Percentiles rank a stretch among this genome's conserved stretches.
These are phyloP conservation scores for Suhomyces xylopsoci DNA, from an alignment of 805 yeast genomes.

Conservation along the genomic window DNA sequence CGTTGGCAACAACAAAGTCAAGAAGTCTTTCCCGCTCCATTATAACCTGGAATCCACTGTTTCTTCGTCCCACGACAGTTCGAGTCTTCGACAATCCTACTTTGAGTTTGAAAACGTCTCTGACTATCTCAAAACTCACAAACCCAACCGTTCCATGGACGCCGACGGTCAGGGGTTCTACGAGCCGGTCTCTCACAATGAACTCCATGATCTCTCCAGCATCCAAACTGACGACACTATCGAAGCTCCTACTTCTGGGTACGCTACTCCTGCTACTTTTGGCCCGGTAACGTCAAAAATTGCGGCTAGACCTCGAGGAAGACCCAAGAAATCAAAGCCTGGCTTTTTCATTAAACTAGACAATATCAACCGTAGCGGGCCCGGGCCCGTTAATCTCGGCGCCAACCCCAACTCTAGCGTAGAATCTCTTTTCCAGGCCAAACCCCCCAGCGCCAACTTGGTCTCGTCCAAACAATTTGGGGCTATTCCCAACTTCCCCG, in stretches of 20 bases:
- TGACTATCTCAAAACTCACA: neutral
- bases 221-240: neutral
- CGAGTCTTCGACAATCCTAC: conserved; percentile 1
- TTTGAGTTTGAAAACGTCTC: neutral
- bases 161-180: neutral
- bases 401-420: conserved; percentile 2
- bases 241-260: neutral
- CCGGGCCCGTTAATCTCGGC: neutral
- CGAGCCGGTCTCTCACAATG: neutral
- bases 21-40: neutral
- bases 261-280: neutral
- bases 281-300: neutral
- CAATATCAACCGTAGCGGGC: conserved; percentile 7
- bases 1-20: conserved; percentile 2
- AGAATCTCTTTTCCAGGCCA: conserved; percentile 8
- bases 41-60: neutral
- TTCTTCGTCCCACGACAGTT: neutral
- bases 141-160: conserved; percentile 1
- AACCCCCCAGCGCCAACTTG: conserved; percentile 1
- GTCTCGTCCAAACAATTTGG: conserved; percentile 16
- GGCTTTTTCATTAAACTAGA: conserved; percentile 12
- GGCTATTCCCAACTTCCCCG: conserved; percentile 9
- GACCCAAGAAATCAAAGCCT: conserved; percentile 6
- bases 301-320: conserved; percentile 1
- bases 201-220: neutral